These are phyloP conservation scores for Podospora bellae-mahoneyi DNA, from an alignment of 495 filamentous ascomycete genomes.

Conservation along the genomic window DNA sequence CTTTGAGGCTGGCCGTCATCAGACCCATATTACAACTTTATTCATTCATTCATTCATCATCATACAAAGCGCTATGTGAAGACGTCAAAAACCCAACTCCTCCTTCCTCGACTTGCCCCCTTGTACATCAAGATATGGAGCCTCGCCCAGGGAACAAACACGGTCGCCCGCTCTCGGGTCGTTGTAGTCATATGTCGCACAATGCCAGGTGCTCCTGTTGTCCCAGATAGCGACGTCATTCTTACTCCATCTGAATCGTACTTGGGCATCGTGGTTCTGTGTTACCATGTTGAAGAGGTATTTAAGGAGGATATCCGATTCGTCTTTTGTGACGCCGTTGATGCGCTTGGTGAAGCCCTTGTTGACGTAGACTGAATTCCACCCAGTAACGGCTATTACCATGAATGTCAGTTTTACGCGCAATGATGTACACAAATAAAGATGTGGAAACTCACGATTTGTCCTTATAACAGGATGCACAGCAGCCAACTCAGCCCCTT, in stretches of 20 bases:
- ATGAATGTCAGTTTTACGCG: slow-evolving; percentile 8
- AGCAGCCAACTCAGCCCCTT: slow-evolving; percentile 18
- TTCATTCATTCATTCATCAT: neutral
- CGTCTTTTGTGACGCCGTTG: slow-evolving; percentile 66
- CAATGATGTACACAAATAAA: slow-evolving; percentile 13
- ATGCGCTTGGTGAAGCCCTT: slow-evolving; percentile 77
- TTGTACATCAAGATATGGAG: slow-evolving; percentile 24
- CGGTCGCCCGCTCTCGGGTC: slow-evolving; percentile 24
- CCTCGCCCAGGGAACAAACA: slow-evolving; percentile 27
- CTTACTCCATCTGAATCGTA: slow-evolving; percentile 69
- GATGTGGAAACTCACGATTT: slow-evolving; percentile 41
- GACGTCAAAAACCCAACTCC: slow-evolving; percentile 15
- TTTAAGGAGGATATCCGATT: slow-evolving; percentile 63
- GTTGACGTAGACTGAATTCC: slow-evolving; percentile 77
- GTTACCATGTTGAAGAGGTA: slow-evolving; percentile 64
- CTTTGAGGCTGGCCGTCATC: too few relatives aligned
- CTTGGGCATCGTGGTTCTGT: slow-evolving; percentile 61
- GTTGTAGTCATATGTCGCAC: slow-evolving; percentile 49
- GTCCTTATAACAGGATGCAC: slow-evolving; percentile 27
- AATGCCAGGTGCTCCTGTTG: slow-evolving; percentile 60
- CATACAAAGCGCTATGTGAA: neutral
- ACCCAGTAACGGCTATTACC: slow-evolving; percentile 56
- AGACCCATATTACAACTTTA: too few relatives aligned
- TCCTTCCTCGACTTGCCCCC: slow-evolving; percentile 20
- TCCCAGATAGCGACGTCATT: slow-evolving; percentile 74